Evolutionary conservation across 1,284 basidiomycete genomes (phyloP).

Genomic region (Termitomyces sp.): DNA sequence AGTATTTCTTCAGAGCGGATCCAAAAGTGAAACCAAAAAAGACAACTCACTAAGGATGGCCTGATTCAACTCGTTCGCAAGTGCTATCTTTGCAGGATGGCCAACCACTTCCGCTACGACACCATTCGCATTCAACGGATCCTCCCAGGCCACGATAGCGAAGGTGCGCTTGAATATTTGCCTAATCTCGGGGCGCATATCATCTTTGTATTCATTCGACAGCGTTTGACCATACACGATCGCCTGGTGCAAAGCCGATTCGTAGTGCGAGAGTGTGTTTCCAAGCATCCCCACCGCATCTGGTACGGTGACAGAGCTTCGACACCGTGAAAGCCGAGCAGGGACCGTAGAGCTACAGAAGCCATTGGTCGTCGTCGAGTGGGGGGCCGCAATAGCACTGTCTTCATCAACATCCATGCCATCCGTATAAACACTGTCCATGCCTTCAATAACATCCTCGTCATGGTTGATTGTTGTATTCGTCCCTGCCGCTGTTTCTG

Average conservation of each 20-base stretch:
- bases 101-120: slow-evolving; percentile 62
- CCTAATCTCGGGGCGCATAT: slow-evolving; percentile 56
- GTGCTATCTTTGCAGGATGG: slow-evolving; percentile 53
- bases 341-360: slow-evolving; percentile 13
- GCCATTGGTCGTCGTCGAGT: slow-evolving; percentile 15
- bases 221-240: slow-evolving; percentile 67
- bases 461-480: slow-evolving; percentile 6
- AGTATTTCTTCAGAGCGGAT: neutral
- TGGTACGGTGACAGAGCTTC: slow-evolving; percentile 11
- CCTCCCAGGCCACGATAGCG: slow-evolving; percentile 71
- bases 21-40: neutral
- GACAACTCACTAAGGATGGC: slow-evolving; percentile 67
- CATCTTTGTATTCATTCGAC: slow-evolving; percentile 59
- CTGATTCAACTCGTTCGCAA: slow-evolving; percentile 76
- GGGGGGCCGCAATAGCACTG: slow-evolving; percentile 9
- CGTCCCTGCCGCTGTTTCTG: neutral
- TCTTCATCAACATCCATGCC: slow-evolving; percentile 53
- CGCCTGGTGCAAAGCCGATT: slow-evolving; percentile 56
- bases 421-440: slow-evolving; percentile 45
- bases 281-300: slow-evolving; percentile 20
- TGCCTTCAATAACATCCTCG: slow-evolving; percentile 15
- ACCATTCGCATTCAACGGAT: slow-evolving; percentile 62
- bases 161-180: slow-evolving; percentile 67
- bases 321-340: slow-evolving; percentile 6
- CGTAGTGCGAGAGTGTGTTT: slow-evolving; percentile 37